Base-by-base conservation (phyloP, 1,284 basidiomycete species). In the Puccinia coronata region DNA sequence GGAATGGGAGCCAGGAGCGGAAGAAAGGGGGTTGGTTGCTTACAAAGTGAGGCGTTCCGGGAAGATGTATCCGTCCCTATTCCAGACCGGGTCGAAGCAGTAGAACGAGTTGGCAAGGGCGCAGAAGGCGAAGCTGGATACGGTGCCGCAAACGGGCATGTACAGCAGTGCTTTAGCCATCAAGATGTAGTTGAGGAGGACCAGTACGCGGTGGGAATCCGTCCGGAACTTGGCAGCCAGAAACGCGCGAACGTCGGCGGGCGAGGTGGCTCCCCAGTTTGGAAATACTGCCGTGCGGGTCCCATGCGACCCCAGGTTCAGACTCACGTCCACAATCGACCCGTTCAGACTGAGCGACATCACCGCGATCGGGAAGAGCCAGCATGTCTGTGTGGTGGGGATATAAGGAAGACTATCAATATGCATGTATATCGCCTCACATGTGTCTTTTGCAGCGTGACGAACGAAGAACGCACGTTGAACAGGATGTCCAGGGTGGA, bases 21-120 rank as follows among this genome's bases (percentile, higher is more conserved):
- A n/a, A n/a, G 39, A 34, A 31, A 20, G 59, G 57, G 25, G 57
- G 34, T 74, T 41, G 25, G 6, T 3, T 5, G 65, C 63, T 53
- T 53, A 78, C 76, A 20, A 25, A 23, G 69, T 34, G 23, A 78
- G n/a, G 41, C 65, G 39, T n/a, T 69, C 28, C 23, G 28, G n/a
- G 14, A 78, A 78, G 18, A 36, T 65, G 1, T 51, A 51, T 3
- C 63, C 63, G 11, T 78, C 63, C 36, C 57, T 65, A 53, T 47
- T 14, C 76, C 76, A 78, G n/a, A n/a, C 23, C 0, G 41, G 76
- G 14, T 78, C 76, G 34, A 78, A 78, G 39, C 76, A 78, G 57
- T 78, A 78, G 36, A 67, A 78, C 1, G 76, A 78, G 28, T 78
- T 78, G 1, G 25, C 76, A 28, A 78, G 31, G 5, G 76, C 51